Percentiles rank a stretch among this genome's conserved stretches.
Evolutionary conservation across 495 filamentous ascomycete genomes (phyloP).

Genomic region (Penicillium coffeae): DNA sequence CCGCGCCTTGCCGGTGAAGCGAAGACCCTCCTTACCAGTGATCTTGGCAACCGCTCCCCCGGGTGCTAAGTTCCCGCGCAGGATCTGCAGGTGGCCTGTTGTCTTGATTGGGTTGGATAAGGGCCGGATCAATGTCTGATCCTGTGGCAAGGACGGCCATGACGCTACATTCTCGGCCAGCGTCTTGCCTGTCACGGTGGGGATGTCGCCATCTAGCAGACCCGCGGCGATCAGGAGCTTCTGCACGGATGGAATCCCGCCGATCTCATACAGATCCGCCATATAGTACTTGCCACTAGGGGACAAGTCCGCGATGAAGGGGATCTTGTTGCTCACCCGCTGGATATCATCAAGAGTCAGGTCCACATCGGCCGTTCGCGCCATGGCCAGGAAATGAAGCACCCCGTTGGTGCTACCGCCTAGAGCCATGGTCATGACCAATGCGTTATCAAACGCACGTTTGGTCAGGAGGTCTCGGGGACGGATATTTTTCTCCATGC

Average conservation of each 20-base stretch:
- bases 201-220: conserved; percentile 77
- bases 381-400: conserved; percentile 93
- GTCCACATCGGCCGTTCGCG: conserved; percentile 77
- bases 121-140: conserved; percentile 82
- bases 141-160: conserved; percentile 74
- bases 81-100: conserved; percentile 85
- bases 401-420: conserved; percentile 92
- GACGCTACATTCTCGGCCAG: conserved; percentile 81
- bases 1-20: conserved; percentile 75
- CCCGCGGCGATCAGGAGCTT: conserved; percentile 84
- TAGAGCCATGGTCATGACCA: conserved; percentile 88
- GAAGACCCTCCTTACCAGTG: conserved; percentile 88
- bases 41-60: conserved; percentile 96
- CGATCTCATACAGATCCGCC: conserved; percentile 93
- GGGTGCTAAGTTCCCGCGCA: conserved; percentile 86
- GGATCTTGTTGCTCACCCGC: conserved; percentile 81
- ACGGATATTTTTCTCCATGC: conserved; percentile 82
- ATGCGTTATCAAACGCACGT: conserved; percentile 85
- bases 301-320: conserved; percentile 89
- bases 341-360: conserved; percentile 86
- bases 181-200: conserved; percentile 89
- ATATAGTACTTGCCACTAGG: conserved; percentile 86
- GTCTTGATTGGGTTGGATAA: conserved; percentile 80
- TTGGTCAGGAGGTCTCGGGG: conserved; percentile 82
- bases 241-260: conserved; percentile 85